Evolutionary conservation across 1,284 basidiomycete species (phyloP), one percentile per base, ranked within the genome.

Genomic region (Caloboletus inedulis): DNA sequence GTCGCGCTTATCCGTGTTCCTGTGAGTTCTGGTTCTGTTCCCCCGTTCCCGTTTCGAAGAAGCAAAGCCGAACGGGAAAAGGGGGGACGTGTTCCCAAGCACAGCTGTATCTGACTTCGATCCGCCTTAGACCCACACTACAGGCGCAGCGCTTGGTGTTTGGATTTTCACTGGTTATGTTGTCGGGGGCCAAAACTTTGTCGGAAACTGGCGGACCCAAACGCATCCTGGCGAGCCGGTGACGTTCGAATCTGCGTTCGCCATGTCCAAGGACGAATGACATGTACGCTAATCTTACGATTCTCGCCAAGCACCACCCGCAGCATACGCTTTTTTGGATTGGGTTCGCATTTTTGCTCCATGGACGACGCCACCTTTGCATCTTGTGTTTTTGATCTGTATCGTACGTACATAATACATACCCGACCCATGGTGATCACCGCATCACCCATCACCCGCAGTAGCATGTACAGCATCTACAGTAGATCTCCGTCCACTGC

Each of bases 111-210:
- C 52, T 53, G 44, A 58, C 44, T 4, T 25, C 7, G 27, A 16
- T 39, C 16, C 18, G 12, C 54, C 13, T 13, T 44, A 65, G 61
- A n/a, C 44, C 2, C 52, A 43, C 27, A 5, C 54, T 16, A 16
- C 5, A 3, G 36, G 41, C 36, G 16, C 54, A 31, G 21, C 43
- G 4, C 58, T 67, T 12, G 79, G 78, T 41, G 63, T 73, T 10
- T 74, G 77, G 63, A 75, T 89, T 46, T 83, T 89, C 59, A 85
- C 82, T 33, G 87, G 87, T 3, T 89, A 88, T 62, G 56, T 89
- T 41, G 75, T 84, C 13, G 85, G 80, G 0, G 78, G 77, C 13
- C 70, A 77, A 56, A 85, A 79, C 52, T 79, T 89, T 57, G 83
- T 87, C 13, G 87, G 87, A 8, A 83, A 80, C 50, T 89, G 87